Evolutionary conservation across 2,329 filamentous ascomycete genomes (phyloP).

Genomic region (Aureobasidium sp.): DNA sequence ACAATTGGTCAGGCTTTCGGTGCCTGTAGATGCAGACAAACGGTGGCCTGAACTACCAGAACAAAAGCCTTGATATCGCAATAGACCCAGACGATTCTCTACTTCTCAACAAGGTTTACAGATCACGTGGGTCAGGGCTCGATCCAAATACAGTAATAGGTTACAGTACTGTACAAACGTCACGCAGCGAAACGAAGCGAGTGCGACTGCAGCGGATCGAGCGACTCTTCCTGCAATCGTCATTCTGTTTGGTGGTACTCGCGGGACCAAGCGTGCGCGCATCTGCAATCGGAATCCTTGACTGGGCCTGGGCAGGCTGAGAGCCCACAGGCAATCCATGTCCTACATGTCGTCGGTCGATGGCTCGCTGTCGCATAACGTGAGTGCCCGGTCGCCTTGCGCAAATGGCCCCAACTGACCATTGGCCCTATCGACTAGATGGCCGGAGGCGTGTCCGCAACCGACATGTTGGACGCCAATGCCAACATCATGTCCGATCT

Average conservation of each 20-base stretch:
- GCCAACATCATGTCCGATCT: constrained; percentile 35
- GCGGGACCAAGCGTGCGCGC: constrained; percentile 1
- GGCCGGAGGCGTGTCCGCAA: constrained; percentile 24
- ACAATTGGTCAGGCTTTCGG: too few relatives aligned
- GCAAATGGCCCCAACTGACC: neutral
- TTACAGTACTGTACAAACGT: too few relatives aligned
- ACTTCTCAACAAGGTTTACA: too few relatives aligned
- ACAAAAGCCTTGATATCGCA: too few relatives aligned
- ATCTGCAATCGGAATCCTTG: neutral
- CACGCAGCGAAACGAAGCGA: neutral
- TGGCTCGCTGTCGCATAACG: constrained; percentile 13
- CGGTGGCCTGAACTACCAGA: too few relatives aligned
- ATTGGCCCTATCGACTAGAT: constrained; percentile 21
- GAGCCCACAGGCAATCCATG: neutral
- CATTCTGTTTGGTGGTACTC: neutral
- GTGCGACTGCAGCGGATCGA: constrained; percentile 11
- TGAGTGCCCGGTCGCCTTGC: constrained; percentile 6
- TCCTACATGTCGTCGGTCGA: constrained; percentile 12
- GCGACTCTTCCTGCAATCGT: constrained; percentile 13
- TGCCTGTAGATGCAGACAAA: too few relatives aligned
- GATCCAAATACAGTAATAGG: too few relatives aligned
- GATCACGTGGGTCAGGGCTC: too few relatives aligned
- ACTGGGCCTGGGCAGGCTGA: neutral
- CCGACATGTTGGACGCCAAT: constrained; percentile 27
- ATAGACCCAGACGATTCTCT: too few relatives aligned